These are phyloP conservation scores for Penicillium silybi DNA, from an alignment of 495 filamentous ascomycete genomes.

Conservation along the genomic window DNA sequence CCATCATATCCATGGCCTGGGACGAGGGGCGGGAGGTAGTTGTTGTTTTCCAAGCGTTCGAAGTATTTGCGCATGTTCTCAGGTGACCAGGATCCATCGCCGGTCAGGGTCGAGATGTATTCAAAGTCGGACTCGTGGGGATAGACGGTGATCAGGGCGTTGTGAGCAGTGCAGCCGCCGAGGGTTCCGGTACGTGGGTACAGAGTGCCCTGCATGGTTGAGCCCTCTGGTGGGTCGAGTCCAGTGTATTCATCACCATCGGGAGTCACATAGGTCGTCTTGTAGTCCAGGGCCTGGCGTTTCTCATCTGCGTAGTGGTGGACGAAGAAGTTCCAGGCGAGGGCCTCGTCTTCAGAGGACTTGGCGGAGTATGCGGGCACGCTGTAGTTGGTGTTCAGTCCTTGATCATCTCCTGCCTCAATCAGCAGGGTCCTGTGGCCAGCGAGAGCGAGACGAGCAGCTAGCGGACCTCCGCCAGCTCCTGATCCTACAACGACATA, in stretches of 20 bases:
- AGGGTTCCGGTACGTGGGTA: conserved; percentile 46
- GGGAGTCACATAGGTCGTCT: conserved; percentile 40
- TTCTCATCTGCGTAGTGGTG: conserved; percentile 40
- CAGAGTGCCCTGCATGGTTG: conserved; percentile 34
- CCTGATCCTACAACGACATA: conserved; percentile 65
- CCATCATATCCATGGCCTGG: conserved; percentile 54
- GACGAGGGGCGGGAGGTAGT: conserved; percentile 40
- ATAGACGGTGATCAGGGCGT: conserved; percentile 40
- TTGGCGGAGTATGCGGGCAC: conserved; percentile 34
- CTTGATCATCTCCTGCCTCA: conserved; percentile 61
- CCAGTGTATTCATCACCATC: conserved; percentile 35
- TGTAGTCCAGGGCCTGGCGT: conserved; percentile 38
- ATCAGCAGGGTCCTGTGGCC: conserved; percentile 58
- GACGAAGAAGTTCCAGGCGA: conserved; percentile 45
- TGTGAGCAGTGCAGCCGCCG: conserved; percentile 45
- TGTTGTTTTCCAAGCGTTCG: conserved; percentile 45
- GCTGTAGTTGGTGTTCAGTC: conserved; percentile 32
- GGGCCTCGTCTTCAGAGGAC: conserved; percentile 35
- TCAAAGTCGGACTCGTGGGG: conserved; percentile 46
- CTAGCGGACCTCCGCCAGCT: conserved; percentile 61
- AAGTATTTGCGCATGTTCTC: conserved; percentile 45
- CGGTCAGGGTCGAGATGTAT: conserved; percentile 37
- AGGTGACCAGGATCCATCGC: conserved; percentile 40
- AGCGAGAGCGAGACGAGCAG: conserved; percentile 56
- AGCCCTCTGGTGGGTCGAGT: conserved; percentile 33